phyloP scores from a whole-genome alignment of 2,329 filamentous ascomycete genomes.

The Botryotinia calthae region DNA sequence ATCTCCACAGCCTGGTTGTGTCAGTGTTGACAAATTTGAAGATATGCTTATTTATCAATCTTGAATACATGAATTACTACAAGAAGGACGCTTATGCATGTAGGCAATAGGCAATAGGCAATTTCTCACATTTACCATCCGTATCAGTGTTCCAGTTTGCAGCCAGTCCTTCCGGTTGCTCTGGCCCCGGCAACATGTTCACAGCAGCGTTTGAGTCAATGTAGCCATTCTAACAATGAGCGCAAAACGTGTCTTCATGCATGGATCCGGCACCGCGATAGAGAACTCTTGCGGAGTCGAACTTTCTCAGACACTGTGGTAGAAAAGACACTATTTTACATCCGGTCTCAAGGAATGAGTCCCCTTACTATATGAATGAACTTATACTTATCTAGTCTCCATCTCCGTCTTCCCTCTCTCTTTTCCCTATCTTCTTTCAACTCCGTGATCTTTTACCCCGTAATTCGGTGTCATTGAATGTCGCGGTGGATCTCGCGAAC shows the following conservation, averaged over 20 bases:
- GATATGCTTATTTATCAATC: too few species aligned
- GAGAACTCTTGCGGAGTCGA: conserved; percentile 45
- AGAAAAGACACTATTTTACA: conserved; percentile 56
- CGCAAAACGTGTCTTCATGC: conserved; percentile 47
- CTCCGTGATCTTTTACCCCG: conserved; percentile 47
- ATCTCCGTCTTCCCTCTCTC: conserved; percentile 41
- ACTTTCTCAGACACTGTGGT: conserved; percentile 44
- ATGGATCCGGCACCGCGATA: conserved; percentile 49
- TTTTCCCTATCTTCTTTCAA: conserved; percentile 27
- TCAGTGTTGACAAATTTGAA: neutral
- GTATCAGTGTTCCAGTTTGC: conserved; percentile 47
- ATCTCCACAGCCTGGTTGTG: conserved; percentile 46
- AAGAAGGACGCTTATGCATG: neutral
- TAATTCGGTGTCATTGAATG: conserved; percentile 45
- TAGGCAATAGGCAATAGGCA: neutral
- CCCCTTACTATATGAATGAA: conserved; percentile 59
- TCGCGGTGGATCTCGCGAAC: conserved; percentile 44
- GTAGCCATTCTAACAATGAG: conserved; percentile 56
- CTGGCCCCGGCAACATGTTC: conserved; percentile 44
- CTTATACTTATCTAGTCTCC: conserved; percentile 61
- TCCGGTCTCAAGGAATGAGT: conserved; percentile 49
- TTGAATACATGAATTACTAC: too few species aligned
- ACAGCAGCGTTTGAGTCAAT: conserved; percentile 52
- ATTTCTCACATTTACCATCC: conserved; percentile 40
- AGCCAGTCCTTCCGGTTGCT: conserved; percentile 44